Base-by-base conservation (phyloP, 139 green algal genomes). In the Picochlorum costavermella region DNA sequence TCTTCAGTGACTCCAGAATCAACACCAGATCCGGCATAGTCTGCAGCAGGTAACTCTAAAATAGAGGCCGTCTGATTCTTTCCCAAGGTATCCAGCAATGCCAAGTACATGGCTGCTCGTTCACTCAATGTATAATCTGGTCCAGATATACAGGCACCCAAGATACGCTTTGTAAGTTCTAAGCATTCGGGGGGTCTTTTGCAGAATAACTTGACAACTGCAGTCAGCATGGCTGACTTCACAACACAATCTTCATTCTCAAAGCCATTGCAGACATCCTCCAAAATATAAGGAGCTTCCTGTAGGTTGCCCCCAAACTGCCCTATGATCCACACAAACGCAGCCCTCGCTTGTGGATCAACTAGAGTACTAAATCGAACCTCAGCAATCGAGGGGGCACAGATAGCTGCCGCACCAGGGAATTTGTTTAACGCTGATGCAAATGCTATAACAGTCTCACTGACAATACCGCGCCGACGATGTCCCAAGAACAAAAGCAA, bases 241-340 rank as follows among this genome's bases (percentile, higher is more conserved):
- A 92, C 84, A 2, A 43, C 11, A 3, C 71, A 60, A 3, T 72
- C 72, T 64, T 95, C 82, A 2, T 37, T 58, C 0, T 49, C 55
- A 48, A 91, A 94, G 12, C 56, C 61, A 3, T 74, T 63, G 2
- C 83, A 69, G 20, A 95, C 63, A 2, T 62, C 61, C 77, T 98
- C 90, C 55, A 98, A 71, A 33, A 88, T 57, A 71, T 98, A 98
- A 0, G 92, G 92, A 1, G 92, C 89, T 3, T 89, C 78, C 79
- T 82, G 79, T 17, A 95, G 76, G 50, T 77, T 73, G 0, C 85
- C 56, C 0, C 89, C 90, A 71, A 92, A 89, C 74, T 96, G 82
- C 0, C 92, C 92, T 14, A 96, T 63, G 23, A 98, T 86, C 90
- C 90, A 98, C 6, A 96, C 65, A 33, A 95, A 82, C 2, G 90